A percentile compares a stretch with the other conserved stretches of the same genome.
These are phyloP conservation scores for Aphanomyces invadans DNA, from an alignment of 352 stramenopile species.

Conservation along the genomic window DNA sequence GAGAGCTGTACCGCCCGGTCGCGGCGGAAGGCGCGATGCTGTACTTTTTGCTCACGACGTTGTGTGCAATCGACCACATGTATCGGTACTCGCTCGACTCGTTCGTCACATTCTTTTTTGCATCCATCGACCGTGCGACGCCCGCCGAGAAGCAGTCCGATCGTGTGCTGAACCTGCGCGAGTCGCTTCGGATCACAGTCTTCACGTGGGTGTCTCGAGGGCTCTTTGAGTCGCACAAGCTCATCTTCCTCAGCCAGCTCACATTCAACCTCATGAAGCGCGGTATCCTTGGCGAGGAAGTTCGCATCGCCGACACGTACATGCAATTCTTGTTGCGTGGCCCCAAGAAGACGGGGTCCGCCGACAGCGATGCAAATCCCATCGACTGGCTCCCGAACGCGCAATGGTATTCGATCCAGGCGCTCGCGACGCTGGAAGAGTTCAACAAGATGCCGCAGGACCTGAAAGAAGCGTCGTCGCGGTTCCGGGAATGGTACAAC, in stretches of 20 bases:
- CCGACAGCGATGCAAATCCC: slow-evolving; percentile 57
- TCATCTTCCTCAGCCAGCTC: slow-evolving; percentile 95
- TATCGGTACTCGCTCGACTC: slow-evolving; percentile 97
- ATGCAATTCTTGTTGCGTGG: slow-evolving; percentile 95
- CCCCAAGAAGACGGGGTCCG: slow-evolving; percentile 55
- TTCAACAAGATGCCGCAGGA: slow-evolving; percentile 96
- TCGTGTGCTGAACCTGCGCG: slow-evolving; percentile 87
- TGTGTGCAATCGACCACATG: slow-evolving; percentile 96
- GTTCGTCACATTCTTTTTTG: slow-evolving; percentile 97
- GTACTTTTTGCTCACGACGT: slow-evolving; percentile 95
- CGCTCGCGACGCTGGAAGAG: slow-evolving; percentile 89
- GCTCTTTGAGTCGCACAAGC: slow-evolving; percentile 95
- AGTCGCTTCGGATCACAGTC: slow-evolving; percentile 93
- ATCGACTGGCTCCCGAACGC: slow-evolving; percentile 89
- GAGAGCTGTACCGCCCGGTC: slow-evolving; percentile 91
- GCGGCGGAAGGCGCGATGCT: slow-evolving; percentile 94
- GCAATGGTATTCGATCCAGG: slow-evolving; percentile 88
- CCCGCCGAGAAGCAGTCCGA: slow-evolving; percentile 83
- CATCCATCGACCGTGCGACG: slow-evolving; percentile 87
- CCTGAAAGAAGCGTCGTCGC: slow-evolving; percentile 90
- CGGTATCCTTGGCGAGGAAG: slow-evolving; percentile 90
- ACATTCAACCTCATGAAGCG: slow-evolving; percentile 97
- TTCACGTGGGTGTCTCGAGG: slow-evolving; percentile 95
- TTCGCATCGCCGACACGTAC: slow-evolving; percentile 89
- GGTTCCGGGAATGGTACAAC: slow-evolving; percentile 99